Evolutionary conservation across 2,329 filamentous ascomycete species (phyloP).

Genomic region (Pyrenophora teres): DNA sequence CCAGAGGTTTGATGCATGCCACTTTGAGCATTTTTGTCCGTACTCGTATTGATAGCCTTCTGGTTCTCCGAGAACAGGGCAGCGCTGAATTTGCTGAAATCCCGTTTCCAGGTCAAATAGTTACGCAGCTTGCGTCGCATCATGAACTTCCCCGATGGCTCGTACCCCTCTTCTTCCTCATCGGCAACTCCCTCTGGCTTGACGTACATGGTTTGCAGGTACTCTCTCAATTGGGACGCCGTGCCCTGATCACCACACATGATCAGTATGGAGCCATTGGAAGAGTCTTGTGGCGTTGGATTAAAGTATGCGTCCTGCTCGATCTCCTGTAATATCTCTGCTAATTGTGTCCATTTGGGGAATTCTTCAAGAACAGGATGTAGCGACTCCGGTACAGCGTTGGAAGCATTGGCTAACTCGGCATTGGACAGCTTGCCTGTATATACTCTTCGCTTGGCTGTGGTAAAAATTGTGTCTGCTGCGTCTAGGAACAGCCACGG

Average conservation of each 20-base stretch:
- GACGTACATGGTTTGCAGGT: conserved; percentile 86
- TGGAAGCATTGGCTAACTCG: conserved; percentile 53
- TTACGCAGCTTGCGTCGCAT: conserved; percentile 85
- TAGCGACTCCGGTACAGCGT: conserved; percentile 63
- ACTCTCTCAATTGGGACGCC: conserved; percentile 87
- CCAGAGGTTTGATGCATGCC: conserved; percentile 55
- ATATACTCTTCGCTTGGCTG: conserved; percentile 86
- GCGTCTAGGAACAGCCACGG: conserved; percentile 97
- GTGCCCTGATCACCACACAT: conserved; percentile 92
- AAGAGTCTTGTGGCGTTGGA: conserved; percentile 74
- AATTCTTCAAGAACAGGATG: conserved; percentile 87
- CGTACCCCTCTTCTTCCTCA: conserved; percentile 52
- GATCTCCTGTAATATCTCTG: conserved; percentile 92
- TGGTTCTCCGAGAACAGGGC: conserved; percentile 80
- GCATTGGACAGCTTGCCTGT: conserved; percentile 70
- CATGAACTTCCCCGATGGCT: conserved; percentile 79
- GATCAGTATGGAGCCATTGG: conserved; percentile 88
- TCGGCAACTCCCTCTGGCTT: conserved; percentile 55
- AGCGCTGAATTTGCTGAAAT: conserved; percentile 83
- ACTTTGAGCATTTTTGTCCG: conserved; percentile 59
- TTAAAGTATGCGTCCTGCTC: conserved; percentile 89
- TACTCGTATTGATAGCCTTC: conserved; percentile 70
- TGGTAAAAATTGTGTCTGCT: conserved; percentile 90
- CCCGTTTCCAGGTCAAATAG: conserved; percentile 88
- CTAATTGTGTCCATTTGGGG: conserved; percentile 88